Conservation (phyloP, 2,329 filamentous ascomycete species). For the Ilyonectria robusta region DNA sequence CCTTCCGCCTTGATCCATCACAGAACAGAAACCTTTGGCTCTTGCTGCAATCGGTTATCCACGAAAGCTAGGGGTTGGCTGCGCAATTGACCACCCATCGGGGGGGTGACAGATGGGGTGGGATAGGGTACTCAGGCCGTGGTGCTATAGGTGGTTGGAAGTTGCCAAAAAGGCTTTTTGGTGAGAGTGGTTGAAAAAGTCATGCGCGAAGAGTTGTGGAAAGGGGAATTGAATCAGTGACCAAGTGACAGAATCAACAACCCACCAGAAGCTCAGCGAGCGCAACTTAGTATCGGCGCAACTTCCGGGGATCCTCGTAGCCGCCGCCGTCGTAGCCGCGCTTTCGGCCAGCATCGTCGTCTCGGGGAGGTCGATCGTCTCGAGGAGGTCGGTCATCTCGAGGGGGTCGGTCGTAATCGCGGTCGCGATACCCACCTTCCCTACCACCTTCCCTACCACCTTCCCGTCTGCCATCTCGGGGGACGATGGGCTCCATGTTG, state of each 20-base stretch:
- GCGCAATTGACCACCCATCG: slow-evolving; percentile 18
- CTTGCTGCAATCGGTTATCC: slow-evolving; percentile 19
- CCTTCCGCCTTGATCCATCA: slow-evolving; percentile 41
- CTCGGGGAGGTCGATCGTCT: slow-evolving; percentile 51
- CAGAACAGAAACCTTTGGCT: slow-evolving; percentile 12
- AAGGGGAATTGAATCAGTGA: slow-evolving; percentile 38
- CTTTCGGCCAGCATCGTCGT: slow-evolving; percentile 72
- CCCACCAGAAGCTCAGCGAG: slow-evolving; percentile 42
- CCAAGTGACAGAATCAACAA: slow-evolving; percentile 39
- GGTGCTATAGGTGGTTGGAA: slow-evolving; percentile 1
- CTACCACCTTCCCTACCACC: slow-evolving; percentile 71
- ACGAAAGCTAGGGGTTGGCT: slow-evolving; percentile 15
- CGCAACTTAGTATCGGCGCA: slow-evolving; percentile 70
- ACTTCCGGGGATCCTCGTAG: slow-evolving; percentile 82
- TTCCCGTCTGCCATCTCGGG: background rate
- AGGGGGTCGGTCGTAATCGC: slow-evolving; percentile 67
- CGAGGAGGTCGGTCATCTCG: background rate
- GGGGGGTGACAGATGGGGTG: slow-evolving; percentile 3
- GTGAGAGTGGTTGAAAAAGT: slow-evolving; percentile 26
- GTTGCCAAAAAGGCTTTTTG: slow-evolving; percentile 7
- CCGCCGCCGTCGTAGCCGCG: slow-evolving; percentile 83
- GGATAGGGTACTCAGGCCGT: slow-evolving; percentile 9
- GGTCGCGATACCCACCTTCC: slow-evolving; percentile 69
- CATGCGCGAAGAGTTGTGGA: slow-evolving; percentile 43
- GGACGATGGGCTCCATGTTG: slow-evolving; percentile 84